Evolutionary conservation across 371 early-diverging fungal genomes (phyloP), one percentile per base, ranked within the genome.

Genomic region (Cokeromyces recurvatus): DNA sequence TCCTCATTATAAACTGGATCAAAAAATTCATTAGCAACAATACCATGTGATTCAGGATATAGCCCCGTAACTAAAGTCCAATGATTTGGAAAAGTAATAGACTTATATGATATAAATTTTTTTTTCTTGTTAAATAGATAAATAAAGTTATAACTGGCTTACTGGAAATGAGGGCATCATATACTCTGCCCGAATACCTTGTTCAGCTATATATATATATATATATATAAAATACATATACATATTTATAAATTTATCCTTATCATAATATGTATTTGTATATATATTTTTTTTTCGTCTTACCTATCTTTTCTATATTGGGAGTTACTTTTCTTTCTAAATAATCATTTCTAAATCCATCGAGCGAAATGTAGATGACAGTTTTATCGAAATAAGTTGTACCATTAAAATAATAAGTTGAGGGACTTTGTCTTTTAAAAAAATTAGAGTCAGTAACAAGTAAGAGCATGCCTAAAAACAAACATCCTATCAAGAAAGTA

Each of bases 51-150:
- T 38, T 89, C 87, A 0, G 97, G 95, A 56, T 86, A 89, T 36
- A 95, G 59, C 5, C 97, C 97, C 2, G 97, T 95, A 2, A 73
- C 89, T 16, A 97, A 60, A 2, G 94, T 79, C 67, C 90, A 95
- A 59, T 97, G 96, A 68, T 97, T 97, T 4, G 97, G 90, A 53
- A 94, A 95, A 0, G 97, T 96, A 27, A 87, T 66, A 12, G 76
- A 59, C 78, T 78, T 43, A 17, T 22, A 11, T 22, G 1, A 44
- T 11, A 9, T 22, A 34, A 17, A 36, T 2, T 16, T 20, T 24
- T 11, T 19, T 32, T 21, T n/a, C n/a, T n/a, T n/a, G n/a, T n/a
- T n/a, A n/a, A n/a, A n/a, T n/a, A n/a, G n/a, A n/a, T 16, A 15
- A 8, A 2, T 20, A 21, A 16, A 21, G 7, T 1, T 8, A 32